A percentile compares a stretch with the other conserved stretches of the same genome.
These are phyloP conservation scores for Paxillus rubicundulus DNA, from an alignment of 768 basidiomycete genomes.

Conservation along the genomic window DNA sequence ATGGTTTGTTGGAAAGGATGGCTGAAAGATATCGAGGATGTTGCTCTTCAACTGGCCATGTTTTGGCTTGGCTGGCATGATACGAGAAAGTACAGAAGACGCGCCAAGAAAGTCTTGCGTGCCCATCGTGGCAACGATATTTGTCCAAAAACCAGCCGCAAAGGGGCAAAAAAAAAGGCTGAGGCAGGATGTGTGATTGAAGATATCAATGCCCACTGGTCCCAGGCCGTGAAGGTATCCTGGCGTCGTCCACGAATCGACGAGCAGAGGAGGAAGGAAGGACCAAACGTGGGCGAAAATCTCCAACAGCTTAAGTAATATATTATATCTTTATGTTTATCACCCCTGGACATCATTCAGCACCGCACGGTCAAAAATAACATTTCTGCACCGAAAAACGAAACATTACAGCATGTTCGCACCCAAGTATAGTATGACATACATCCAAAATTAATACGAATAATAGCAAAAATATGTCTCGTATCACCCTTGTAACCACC, in stretches of 20 bases:
- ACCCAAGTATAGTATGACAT: neutral
- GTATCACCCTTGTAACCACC: slow-evolving; percentile 27
- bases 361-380: slow-evolving; percentile 18
- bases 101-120: slow-evolving; percentile 37
- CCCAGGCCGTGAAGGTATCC: neutral
- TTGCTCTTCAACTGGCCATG: slow-evolving; percentile 31
- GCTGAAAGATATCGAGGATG: slow-evolving; percentile 11
- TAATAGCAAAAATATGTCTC: neutral
- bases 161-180: neutral
- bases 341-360: neutral
- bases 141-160: slow-evolving; percentile 20
- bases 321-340: slow-evolving; percentile 1
- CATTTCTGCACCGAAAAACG: neutral
- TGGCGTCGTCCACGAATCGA: slow-evolving; percentile 1
- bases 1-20: slow-evolving; percentile 3
- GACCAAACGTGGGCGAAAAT: slow-evolving; percentile 11
- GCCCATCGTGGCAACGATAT: slow-evolving; percentile 28
- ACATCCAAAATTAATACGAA: neutral
- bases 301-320: slow-evolving; percentile 23
- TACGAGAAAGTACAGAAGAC: slow-evolving; percentile 35
- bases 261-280: slow-evolving; percentile 1
- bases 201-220: neutral
- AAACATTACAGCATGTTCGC: neutral
- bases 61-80: slow-evolving; percentile 59
- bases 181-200: neutral